phyloP scores from a whole-genome alignment of 2,329 filamentous ascomycete genomes.

The Apiospora aurea region DNA sequence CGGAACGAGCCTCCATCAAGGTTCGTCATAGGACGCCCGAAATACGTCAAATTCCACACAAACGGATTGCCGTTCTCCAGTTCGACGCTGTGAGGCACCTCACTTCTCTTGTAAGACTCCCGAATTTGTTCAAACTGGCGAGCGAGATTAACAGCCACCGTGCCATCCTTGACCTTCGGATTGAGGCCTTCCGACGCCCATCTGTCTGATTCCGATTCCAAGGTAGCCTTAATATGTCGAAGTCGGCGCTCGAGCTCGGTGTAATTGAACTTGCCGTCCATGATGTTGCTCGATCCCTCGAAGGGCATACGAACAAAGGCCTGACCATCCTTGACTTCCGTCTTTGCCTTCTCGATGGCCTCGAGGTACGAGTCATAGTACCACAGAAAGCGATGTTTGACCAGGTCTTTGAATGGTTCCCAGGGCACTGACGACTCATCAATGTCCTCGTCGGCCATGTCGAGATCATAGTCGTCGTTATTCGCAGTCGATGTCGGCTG shows the following conservation, averaged over 20 bases:
- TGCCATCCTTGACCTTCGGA: conserved; percentile 69
- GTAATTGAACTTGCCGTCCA: conserved; percentile 90
- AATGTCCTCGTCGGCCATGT: conserved; percentile 53
- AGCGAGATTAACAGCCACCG: conserved; percentile 81
- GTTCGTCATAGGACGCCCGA: conserved; percentile 91
- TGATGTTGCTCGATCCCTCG: conserved; percentile 76
- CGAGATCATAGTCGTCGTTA: conserved; percentile 53
- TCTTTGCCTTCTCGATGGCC: conserved; percentile 70
- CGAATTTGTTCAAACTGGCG: conserved; percentile 86
- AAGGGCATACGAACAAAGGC: conserved; percentile 87
- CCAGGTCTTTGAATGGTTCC: conserved; percentile 88
- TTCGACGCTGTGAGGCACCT: conserved; percentile 76
- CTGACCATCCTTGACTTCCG: conserved; percentile 68
- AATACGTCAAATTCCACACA: conserved; percentile 86
- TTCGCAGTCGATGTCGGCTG: conserved; percentile 39
- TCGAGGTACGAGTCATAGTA: conserved; percentile 89
- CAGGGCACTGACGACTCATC: conserved; percentile 66
- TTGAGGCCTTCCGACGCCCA: conserved; percentile 77
- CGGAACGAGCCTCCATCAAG: conserved; percentile 90
- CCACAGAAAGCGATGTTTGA: conserved; percentile 93
- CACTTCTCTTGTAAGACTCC: conserved; percentile 74
- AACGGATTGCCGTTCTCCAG: conserved; percentile 87
- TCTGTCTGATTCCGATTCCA: conserved; percentile 73
- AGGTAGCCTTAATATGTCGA: conserved; percentile 68
- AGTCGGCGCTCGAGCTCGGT: conserved; percentile 74